Conservation (phyloP, 768 basidiomycete species). For the Auricularia auricula-judae region DNA sequence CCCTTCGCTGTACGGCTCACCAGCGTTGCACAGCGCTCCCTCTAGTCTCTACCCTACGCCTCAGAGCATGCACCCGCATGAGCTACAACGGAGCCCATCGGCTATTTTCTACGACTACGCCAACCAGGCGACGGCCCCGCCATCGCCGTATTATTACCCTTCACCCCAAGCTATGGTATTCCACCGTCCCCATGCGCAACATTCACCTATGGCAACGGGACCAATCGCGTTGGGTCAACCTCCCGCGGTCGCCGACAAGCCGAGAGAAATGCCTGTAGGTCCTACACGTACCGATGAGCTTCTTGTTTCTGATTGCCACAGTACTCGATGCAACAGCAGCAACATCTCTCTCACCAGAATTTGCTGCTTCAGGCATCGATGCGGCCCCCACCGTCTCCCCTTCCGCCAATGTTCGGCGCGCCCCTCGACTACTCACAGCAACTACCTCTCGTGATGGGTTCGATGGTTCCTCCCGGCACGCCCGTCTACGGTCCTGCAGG, state of each 20-base stretch:
- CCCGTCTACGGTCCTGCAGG: constrained; percentile 33
- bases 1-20: constrained; percentile 36
- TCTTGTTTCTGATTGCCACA: constrained; percentile 11
- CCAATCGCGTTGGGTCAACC: constrained; percentile 33
- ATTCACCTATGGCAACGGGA: constrained; percentile 43
- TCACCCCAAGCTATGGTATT: constrained; percentile 49
- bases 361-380: constrained; percentile 29
- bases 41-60: constrained; percentile 39
- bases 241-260: constrained; percentile 39
- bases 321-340: constrained; percentile 38
- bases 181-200: constrained; percentile 33
- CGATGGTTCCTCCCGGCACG: constrained; percentile 21
- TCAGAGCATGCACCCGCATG: constrained; percentile 33
- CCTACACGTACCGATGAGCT: constrained; percentile 4
- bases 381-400: constrained; percentile 30
- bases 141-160: constrained; percentile 52
- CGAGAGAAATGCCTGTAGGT: constrained; percentile 44
- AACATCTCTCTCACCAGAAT: constrained; percentile 23
- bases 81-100: constrained; percentile 36
- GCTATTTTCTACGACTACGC: constrained; percentile 51
- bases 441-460: constrained; percentile 29
- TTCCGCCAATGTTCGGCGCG: constrained; percentile 32
- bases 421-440: constrained; percentile 39
- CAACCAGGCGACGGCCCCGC: constrained; percentile 32
- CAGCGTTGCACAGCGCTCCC: constrained; percentile 31